These are phyloP conservation scores for Termitomyces sp. DNA, from an alignment of 768 basidiomycete species.

Conservation along the genomic window DNA sequence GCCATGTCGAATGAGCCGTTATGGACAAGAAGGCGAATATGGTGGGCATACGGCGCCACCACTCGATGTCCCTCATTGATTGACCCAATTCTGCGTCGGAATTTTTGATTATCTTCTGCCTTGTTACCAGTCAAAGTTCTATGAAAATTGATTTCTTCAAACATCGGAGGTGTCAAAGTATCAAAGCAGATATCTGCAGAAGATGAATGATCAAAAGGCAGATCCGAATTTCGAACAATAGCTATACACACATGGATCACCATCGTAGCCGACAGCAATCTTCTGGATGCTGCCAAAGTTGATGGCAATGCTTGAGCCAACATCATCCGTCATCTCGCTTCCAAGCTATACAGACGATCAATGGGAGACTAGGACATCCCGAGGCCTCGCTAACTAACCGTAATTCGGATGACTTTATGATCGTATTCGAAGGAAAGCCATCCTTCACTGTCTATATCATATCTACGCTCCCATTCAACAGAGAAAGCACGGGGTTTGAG, in stretches of 20 bases:
- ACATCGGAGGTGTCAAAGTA: slow-evolving; percentile 56
- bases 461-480: slow-evolving; percentile 63
- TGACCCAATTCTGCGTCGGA: slow-evolving; percentile 54
- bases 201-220: slow-evolving; percentile 7
- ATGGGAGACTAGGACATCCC: not conserved
- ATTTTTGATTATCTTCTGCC: slow-evolving; percentile 38
- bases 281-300: slow-evolving; percentile 56
- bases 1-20: slow-evolving; percentile 46
- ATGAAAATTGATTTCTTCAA: slow-evolving; percentile 61
- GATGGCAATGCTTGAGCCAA: slow-evolving; percentile 50
- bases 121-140: slow-evolving; percentile 42
- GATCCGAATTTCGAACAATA: not conserved
- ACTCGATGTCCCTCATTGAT: slow-evolving; percentile 55
- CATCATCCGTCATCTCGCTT: slow-evolving; percentile 47
- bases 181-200: slow-evolving; percentile 65
- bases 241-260: slow-evolving; percentile 55
- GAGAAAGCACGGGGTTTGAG: slow-evolving; percentile 55
- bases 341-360: slow-evolving; percentile 47
- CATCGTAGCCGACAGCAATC: slow-evolving; percentile 61
- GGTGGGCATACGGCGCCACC: slow-evolving; percentile 69
- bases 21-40: slow-evolving; percentile 61
- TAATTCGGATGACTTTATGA: slow-evolving; percentile 61
- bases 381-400: slow-evolving; percentile 34
- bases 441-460: slow-evolving; percentile 41
- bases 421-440: slow-evolving; percentile 65